phyloP scores from a whole-genome alignment of 2,329 filamentous ascomycete species.

The Verticillium longisporum region DNA sequence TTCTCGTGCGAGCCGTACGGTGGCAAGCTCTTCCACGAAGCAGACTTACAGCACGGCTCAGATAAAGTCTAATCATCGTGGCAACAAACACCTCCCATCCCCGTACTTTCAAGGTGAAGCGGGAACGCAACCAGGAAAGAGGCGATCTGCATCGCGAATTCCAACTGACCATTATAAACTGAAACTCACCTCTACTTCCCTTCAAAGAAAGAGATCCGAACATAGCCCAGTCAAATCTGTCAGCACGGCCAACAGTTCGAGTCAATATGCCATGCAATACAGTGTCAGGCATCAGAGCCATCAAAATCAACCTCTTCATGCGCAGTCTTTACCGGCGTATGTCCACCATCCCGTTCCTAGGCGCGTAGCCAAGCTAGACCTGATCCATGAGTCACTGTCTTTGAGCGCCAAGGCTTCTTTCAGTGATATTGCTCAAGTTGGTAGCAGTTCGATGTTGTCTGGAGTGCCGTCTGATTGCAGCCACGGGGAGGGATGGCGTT shows the following conservation, averaged over 20 bases:
- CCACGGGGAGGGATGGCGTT: slow-evolving; percentile 4
- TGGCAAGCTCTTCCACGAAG: neutral
- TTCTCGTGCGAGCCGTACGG: neutral
- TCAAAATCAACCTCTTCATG: neutral
- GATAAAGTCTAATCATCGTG: neutral
- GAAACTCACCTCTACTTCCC: too few relatives aligned
- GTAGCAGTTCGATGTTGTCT: neutral
- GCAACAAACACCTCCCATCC: neutral
- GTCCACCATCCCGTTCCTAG: slow-evolving; percentile 9
- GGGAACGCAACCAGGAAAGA: neutral
- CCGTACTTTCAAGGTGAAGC: neutral
- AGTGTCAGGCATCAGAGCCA: neutral
- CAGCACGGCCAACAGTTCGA: neutral
- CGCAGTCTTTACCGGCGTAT: neutral
- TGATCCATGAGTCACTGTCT: neutral
- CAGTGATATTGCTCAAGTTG: slow-evolving; percentile 5
- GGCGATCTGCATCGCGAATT: too few relatives aligned
- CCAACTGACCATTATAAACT: too few relatives aligned
- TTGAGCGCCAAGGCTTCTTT: neutral
- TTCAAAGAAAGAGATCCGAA: neutral
- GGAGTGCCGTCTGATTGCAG: neutral
- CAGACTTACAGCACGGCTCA: neutral
- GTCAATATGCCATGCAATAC: neutral
- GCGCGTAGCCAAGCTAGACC: slow-evolving; percentile 6
- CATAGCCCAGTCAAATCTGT: neutral